Evolutionary conservation across 371 early-diverging fungal genomes (phyloP).

Genomic region (Spiromyces aspiralis): DNA sequence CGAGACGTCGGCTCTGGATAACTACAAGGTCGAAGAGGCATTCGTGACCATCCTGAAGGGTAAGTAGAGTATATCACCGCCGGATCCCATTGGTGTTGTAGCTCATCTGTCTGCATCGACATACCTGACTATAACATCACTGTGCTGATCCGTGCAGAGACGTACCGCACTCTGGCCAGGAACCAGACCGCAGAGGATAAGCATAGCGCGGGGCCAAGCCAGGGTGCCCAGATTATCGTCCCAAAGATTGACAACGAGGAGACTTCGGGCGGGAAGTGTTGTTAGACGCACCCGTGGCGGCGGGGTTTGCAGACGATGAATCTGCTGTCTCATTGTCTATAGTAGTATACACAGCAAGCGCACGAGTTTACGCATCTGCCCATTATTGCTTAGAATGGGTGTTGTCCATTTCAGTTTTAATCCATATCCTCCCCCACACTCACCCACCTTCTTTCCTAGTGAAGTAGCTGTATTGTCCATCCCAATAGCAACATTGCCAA

Average conservation of each 20-base stretch:
- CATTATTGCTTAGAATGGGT: too few relatives aligned
- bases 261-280: slow-evolving; percentile 53
- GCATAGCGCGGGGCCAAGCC: slow-evolving; percentile 49
- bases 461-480: too few relatives aligned
- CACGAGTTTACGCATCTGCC: too few relatives aligned
- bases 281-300: too few relatives aligned
- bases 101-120: neutral
- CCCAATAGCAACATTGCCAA: too few relatives aligned
- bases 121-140: slow-evolving; percentile 3
- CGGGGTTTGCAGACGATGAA: too few relatives aligned
- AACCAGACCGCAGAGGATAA: slow-evolving; percentile 66
- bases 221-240: slow-evolving; percentile 60
- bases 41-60: slow-evolving; percentile 87
- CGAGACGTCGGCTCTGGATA: slow-evolving; percentile 90
- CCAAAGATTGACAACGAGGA: slow-evolving; percentile 43
- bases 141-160: slow-evolving; percentile 38
- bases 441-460: too few relatives aligned
- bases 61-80: slow-evolving; percentile 25
- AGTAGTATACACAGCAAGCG: too few relatives aligned
- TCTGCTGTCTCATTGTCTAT: too few relatives aligned
- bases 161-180: slow-evolving; percentile 81
- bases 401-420: too few relatives aligned
- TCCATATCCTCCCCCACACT: too few relatives aligned
- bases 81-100: too few relatives aligned
- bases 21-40: slow-evolving; percentile 85